Evolutionary conservation across 805 yeast genomes (phyloP).

Genomic region (Teunomyces stri): DNA sequence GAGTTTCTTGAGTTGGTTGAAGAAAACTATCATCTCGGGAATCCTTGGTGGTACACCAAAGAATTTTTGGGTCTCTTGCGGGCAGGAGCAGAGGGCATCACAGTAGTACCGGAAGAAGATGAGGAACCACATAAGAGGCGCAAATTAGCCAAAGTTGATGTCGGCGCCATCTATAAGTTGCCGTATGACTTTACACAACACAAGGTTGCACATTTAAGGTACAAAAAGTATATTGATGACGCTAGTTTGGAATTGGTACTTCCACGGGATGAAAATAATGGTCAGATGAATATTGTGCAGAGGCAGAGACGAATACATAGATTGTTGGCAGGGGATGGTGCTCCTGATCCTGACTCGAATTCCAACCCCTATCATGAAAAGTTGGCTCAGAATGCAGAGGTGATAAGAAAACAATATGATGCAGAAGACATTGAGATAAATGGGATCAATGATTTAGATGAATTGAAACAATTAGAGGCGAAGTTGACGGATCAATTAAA

Average conservation of each 20-base stretch:
- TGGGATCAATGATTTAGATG: conserved; percentile 13
- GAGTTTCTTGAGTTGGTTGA: conserved; percentile 25
- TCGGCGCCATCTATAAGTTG: conserved; percentile 18
- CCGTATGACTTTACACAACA: conserved; percentile 34
- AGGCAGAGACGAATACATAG: conserved; percentile 7
- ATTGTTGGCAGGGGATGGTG: conserved; percentile 6
- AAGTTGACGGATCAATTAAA: conserved; percentile 29
- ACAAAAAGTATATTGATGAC: conserved; percentile 16
- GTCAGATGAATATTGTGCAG: conserved; percentile 6
- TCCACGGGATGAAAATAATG: conserved; percentile 1
- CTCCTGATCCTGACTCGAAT: conserved; percentile 1
- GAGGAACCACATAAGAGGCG: conserved; percentile 3
- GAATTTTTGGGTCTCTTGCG: conserved; percentile 25
- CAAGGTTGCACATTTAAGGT: conserved; percentile 32
- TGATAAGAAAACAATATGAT: background rate
- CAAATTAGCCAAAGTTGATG: conserved; percentile 9
- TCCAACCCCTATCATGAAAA: conserved; percentile 7
- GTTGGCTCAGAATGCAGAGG: conserved; percentile 8
- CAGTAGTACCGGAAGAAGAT: background rate
- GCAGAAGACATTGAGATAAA: conserved; percentile 9
- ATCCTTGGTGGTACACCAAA: conserved; percentile 44
- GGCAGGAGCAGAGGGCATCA: conserved; percentile 8
- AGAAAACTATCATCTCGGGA: conserved; percentile 31
- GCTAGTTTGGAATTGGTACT: conserved; percentile 11
- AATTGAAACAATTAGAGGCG: conserved; percentile 21